A percentile compares a stretch with the other conserved stretches of the same genome.
Evolutionary conservation across 192 early-diverging fungal genomes (phyloP).

Genomic region (Backusella sp.): DNA sequence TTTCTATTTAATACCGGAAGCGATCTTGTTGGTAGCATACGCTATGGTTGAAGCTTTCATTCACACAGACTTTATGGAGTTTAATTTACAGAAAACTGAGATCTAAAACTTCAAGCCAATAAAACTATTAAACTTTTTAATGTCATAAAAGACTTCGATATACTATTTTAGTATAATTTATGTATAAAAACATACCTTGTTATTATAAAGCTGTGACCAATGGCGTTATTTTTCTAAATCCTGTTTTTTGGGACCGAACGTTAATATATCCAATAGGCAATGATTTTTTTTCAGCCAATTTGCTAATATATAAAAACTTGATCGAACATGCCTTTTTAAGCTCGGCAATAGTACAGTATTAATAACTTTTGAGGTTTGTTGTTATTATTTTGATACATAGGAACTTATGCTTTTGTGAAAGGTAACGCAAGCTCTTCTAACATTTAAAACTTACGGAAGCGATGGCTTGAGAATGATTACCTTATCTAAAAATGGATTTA

Average conservation of each 20-base stretch:
- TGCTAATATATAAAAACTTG: background rate
- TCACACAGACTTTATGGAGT: background rate
- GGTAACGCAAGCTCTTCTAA: background rate
- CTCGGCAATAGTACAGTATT: background rate
- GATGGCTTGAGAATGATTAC: background rate
- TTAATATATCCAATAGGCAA: background rate
- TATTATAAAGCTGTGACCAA: background rate
- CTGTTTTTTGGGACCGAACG: background rate
- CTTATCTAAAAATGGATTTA: background rate
- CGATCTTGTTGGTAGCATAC: background rate
- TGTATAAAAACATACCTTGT: background rate
- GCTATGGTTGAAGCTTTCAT: background rate
- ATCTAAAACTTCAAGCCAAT: background rate
- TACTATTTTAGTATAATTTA: background rate
- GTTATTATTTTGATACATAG: background rate
- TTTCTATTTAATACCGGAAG: background rate
- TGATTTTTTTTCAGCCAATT: background rate
- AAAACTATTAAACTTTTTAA: background rate
- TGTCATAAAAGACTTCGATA: background rate
- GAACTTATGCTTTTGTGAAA: background rate
- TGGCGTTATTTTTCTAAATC: background rate
- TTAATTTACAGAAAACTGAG: background rate
- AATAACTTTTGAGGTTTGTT: background rate
- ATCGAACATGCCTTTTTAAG: background rate
- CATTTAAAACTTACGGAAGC: background rate